Evolutionary conservation across 2,329 filamentous ascomycete species (phyloP).

Genomic region (Xylariaceae sp.): DNA sequence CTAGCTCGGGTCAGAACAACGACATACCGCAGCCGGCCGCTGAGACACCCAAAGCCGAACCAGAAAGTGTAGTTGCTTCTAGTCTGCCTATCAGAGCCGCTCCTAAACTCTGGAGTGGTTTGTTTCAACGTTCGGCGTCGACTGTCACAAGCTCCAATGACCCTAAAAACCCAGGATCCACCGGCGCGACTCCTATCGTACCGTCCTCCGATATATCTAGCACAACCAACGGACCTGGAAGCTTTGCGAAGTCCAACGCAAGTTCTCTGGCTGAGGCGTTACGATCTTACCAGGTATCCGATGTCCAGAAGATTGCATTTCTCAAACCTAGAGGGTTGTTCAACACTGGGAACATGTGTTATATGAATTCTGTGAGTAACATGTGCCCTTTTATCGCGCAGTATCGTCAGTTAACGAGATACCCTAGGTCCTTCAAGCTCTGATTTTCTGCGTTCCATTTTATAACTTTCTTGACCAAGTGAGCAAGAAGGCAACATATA

Average conservation of each 20-base stretch:
- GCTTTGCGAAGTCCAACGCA: constrained; percentile 41
- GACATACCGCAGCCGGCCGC: constrained; percentile 12
- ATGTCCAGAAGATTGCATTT: constrained; percentile 65
- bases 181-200: constrained; percentile 20
- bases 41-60: constrained; percentile 19
- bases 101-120: constrained; percentile 37
- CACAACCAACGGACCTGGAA: constrained; percentile 26
- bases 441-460: constrained; percentile 90
- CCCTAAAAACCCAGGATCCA: constrained; percentile 24
- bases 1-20: constrained; percentile 12
- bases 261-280: constrained; percentile 57
- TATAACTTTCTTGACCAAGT: constrained; percentile 89
- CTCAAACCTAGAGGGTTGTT: constrained; percentile 89
- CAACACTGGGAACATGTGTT: constrained; percentile 98
- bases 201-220: constrained; percentile 24
- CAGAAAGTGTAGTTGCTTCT: constrained; percentile 26
- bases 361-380: constrained; percentile 94
- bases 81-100: constrained; percentile 31
- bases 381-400: neutral
- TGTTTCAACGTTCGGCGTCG: constrained; percentile 31
- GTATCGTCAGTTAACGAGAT: neutral
- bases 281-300: constrained; percentile 62
- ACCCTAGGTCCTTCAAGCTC: constrained; percentile 85
- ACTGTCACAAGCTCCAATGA: constrained; percentile 22
- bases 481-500: constrained; percentile 75